Conservation (phyloP, 2,329 filamentous ascomycete species). For the Aspergillus ustus region DNA sequence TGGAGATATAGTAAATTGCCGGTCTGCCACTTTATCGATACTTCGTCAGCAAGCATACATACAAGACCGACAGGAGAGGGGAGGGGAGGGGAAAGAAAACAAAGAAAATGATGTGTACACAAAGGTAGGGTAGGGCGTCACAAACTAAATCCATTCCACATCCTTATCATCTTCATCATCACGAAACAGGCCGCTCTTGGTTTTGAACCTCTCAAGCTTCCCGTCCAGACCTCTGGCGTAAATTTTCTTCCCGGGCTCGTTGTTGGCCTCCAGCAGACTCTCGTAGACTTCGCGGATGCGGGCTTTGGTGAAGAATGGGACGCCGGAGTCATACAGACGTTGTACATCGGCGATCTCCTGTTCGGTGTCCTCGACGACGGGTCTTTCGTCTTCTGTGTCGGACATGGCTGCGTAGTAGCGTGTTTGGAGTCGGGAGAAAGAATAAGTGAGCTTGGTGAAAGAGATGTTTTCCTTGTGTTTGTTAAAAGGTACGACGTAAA, state of each 20-base stretch:
- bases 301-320: not conserved
- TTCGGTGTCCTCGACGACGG: not conserved
- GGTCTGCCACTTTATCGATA: not conserved
- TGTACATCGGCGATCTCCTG: not conserved
- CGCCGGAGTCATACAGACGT: not conserved
- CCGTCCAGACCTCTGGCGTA: not conserved
- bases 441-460: no score
- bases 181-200: not conserved
- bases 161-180: not conserved
- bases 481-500: no score
- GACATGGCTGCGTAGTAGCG: no score
- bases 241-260: not conserved
- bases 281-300: no score
- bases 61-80: no score
- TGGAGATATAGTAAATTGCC: not conserved
- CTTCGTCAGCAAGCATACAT: not conserved
- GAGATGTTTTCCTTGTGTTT: no score
- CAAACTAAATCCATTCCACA: not conserved
- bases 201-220: not conserved
- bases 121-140: not conserved
- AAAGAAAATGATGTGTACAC: not conserved
- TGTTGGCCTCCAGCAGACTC: not conserved
- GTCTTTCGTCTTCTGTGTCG: not conserved
- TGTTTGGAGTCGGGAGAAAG: no score
- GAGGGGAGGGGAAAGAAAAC: no score